Base-by-base conservation (phyloP, 495 filamentous ascomycete genomes). In the Daldinia grandis region DNA sequence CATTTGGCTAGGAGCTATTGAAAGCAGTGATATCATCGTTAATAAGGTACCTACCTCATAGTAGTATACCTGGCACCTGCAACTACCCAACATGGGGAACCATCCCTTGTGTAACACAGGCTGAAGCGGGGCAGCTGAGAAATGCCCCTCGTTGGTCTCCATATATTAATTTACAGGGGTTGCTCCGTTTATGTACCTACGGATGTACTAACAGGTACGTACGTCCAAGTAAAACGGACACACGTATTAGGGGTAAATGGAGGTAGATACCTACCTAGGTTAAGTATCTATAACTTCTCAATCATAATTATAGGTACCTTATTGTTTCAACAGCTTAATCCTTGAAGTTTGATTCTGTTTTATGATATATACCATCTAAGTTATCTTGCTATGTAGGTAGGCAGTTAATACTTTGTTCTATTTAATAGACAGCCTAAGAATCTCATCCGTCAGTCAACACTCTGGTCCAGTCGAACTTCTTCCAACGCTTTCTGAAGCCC, bases 381-480 rank as follows among this genome's bases (percentile, higher is more conserved):
- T 30, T 10, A 19, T 19, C 3, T 3, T 44, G 3, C 24, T 25
- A n/a, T n/a, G n/a, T n/a, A n/a, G n/a, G n/a, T n/a, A n/a, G n/a
- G n/a, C n/a, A n/a, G n/a, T n/a, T n/a, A 30, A 0, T 10, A 24
- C 25, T 5, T 30, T 12, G 19, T 53, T 25, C 5, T 7, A 53
- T 30, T 51, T 28, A 4, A 53, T 17, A 17, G 24, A 42, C 27
- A 19, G 28, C 37, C 10, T 31, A 0, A 21, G 17, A 25, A 64
- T 53, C 54, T 74, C 50, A 76, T 4, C 68, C 79, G 58, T 83
- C 84, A 19, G 83, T 74, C 37, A 99, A 79, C 27, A 94, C 89
- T 74, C 90, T 89, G 19, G 95, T 98, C 96, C 96, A 99, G 82
- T 99, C 95, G 79, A 92, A 98, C 80, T 93, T 92, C 74, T 87